phyloP scores from a whole-genome alignment of 179 eudicot genomes.

The Heliamphora pulchella region DNA sequence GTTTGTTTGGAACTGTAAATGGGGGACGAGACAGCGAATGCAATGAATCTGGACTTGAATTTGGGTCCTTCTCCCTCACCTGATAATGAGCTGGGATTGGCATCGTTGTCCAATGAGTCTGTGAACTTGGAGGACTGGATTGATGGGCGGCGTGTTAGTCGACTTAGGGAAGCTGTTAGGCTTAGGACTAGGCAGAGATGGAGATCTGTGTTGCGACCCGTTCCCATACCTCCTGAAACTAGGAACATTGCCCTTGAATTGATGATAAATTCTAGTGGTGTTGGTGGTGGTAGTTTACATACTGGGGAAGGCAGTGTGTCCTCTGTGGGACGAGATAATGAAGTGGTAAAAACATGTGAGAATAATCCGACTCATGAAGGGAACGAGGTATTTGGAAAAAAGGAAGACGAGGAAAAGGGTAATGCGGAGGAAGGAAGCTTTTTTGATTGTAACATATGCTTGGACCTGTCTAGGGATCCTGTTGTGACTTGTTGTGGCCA shows the following conservation, averaged over 20 bases:
- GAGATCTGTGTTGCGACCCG: slow-evolving; percentile 53
- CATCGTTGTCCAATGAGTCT: slow-evolving; percentile 27
- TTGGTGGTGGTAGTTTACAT: slow-evolving; percentile 34
- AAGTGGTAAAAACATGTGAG: slow-evolving; percentile 44
- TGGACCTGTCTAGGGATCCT: slow-evolving; percentile 66
- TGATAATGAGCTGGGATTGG: slow-evolving; percentile 29
- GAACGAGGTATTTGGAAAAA: slow-evolving; percentile 31
- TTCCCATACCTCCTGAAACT: slow-evolving; percentile 36
- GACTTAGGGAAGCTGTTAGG: slow-evolving; percentile 38
- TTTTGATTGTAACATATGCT: slow-evolving; percentile 84
- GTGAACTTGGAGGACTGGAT: slow-evolving; percentile 51
- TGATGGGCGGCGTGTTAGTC: slow-evolving; percentile 29
- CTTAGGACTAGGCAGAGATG: slow-evolving; percentile 44
- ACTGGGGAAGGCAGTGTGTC: slow-evolving; percentile 67
- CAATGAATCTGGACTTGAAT: slow-evolving; percentile 81
- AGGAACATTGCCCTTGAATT: slow-evolving; percentile 36
- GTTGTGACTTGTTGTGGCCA: slow-evolving; percentile 82
- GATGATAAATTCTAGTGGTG: slow-evolving; percentile 29
- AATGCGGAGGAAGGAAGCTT: slow-evolving; percentile 45
- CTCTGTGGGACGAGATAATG: slow-evolving; percentile 34
- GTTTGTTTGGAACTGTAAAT: slow-evolving; percentile 26
- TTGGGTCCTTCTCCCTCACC: slow-evolving; percentile 51
- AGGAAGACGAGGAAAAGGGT: slow-evolving; percentile 45
- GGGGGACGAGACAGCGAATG: slow-evolving; percentile 55
- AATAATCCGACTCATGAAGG: slow-evolving; percentile 30